Evolutionary conservation across 345 rosid genomes (phyloP).

Genomic region (Gossypium mustelinum): DNA sequence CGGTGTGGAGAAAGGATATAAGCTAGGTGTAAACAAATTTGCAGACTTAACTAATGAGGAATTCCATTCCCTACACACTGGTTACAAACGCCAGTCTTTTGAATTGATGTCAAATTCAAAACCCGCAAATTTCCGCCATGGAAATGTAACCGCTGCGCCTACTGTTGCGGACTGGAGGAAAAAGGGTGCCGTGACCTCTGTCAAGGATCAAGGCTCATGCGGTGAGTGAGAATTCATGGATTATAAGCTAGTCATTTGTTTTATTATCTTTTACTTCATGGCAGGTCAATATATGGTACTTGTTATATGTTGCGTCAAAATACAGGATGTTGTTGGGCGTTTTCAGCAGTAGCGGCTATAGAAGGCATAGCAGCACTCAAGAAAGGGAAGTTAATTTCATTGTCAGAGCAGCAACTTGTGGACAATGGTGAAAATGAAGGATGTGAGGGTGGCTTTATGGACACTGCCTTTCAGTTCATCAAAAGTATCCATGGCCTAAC

Average conservation of each 20-base stretch:
- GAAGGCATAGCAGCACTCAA: conserved; percentile 35
- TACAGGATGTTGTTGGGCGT: conserved; percentile 50
- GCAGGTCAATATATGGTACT: background rate
- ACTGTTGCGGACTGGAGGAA: conserved; percentile 34
- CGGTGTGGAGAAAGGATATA: conserved; percentile 25
- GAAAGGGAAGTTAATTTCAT: conserved; percentile 29
- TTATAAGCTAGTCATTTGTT: background rate
- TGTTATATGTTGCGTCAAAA: background rate
- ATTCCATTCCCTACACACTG: conserved; percentile 32
- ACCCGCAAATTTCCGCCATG: conserved; percentile 24
- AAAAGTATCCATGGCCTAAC: conserved; percentile 6
- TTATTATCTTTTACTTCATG: background rate
- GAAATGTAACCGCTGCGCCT: conserved; percentile 26
- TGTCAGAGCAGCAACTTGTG: conserved; percentile 42
- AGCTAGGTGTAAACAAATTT: conserved; percentile 39
- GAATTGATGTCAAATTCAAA: background rate
- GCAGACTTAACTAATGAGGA: conserved; percentile 51
- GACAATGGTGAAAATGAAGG: conserved; percentile 42
- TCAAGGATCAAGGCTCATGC: conserved; percentile 38
- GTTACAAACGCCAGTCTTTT: conserved; percentile 25
- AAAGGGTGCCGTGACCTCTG: conserved; percentile 39
- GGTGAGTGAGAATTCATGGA: conserved; percentile 25
- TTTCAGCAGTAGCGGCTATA: conserved; percentile 47
- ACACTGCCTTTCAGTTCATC: conserved; percentile 11
- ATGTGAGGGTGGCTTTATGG: conserved; percentile 16